Percentiles rank a stretch among this genome's conserved stretches.
These are phyloP conservation scores for Aspergillus vadensis DNA, from an alignment of 2,329 filamentous ascomycete genomes.

Conservation along the genomic window DNA sequence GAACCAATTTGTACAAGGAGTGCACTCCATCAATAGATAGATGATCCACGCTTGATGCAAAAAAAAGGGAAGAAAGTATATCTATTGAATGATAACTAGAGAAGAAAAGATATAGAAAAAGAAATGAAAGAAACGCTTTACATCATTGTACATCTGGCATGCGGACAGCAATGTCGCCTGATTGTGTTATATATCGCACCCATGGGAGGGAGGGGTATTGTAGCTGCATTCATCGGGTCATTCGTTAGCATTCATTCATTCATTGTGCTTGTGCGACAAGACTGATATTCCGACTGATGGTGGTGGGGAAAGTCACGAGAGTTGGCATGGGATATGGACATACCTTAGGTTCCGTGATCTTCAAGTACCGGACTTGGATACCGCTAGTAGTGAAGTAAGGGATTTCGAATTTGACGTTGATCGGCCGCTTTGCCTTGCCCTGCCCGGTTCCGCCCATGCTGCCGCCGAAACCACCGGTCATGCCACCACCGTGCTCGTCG, in stretches of 20 bases:
- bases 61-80: background rate
- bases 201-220: conserved; percentile 98
- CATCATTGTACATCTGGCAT: conserved; percentile 82
- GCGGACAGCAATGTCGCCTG: conserved; percentile 91
- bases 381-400: conserved; percentile 99
- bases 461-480: conserved; percentile 96
- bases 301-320: no score
- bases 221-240: conserved; percentile 57
- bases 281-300: background rate
- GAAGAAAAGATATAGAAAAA: conserved; percentile 6
- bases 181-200: conserved; percentile 98
- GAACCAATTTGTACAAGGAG: background rate
- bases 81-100: conserved; percentile 13
- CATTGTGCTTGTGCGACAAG: background rate
- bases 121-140: conserved; percentile 20
- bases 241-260: background rate
- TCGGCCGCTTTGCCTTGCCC: conserved; percentile 90
- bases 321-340: conserved; percentile 32
- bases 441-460: conserved; percentile 91
- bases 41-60: no score
- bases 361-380: conserved; percentile 96
- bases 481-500: conserved; percentile 91
- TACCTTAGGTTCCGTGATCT: conserved; percentile 99
- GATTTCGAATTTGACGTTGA: conserved; percentile 99
- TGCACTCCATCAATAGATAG: background rate